Conservation (phyloP, 805 yeast genomes). For the Jamesozyma spencerorum region DNA sequence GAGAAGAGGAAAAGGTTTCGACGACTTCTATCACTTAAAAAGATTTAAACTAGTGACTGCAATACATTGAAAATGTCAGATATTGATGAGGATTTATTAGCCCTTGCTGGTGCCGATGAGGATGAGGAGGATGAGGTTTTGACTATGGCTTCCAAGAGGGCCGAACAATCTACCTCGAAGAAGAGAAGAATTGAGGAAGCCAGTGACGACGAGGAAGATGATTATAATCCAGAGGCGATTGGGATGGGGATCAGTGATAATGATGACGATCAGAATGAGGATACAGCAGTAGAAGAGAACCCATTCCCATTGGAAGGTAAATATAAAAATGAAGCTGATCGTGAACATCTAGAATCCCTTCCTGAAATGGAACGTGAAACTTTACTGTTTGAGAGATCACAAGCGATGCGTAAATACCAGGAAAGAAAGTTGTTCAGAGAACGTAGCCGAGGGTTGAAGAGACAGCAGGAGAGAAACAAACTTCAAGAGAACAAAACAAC, state of each 20-base stretch:
- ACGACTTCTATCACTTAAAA: too few species aligned
- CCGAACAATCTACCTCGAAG: slow-evolving; percentile 26
- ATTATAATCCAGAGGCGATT: slow-evolving; percentile 28
- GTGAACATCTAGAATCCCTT: slow-evolving; percentile 51
- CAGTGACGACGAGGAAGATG: slow-evolving; percentile 33
- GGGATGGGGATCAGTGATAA: slow-evolving; percentile 22
- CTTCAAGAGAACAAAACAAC: slow-evolving; percentile 19
- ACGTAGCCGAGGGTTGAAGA: slow-evolving; percentile 50
- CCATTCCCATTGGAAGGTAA: slow-evolving; percentile 95
- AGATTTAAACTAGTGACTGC: not conserved
- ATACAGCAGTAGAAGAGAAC: slow-evolving; percentile 38
- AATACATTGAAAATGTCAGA: slow-evolving; percentile 48
- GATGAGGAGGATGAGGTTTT: slow-evolving; percentile 34
- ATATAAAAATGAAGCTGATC: slow-evolving; percentile 74
- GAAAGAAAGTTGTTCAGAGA: slow-evolving; percentile 78
- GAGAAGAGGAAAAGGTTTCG: too few species aligned
- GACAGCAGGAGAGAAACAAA: slow-evolving; percentile 23
- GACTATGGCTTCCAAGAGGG: slow-evolving; percentile 23
- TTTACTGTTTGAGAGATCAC: slow-evolving; percentile 83
- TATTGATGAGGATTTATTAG: slow-evolving; percentile 90
- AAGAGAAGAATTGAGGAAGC: slow-evolving; percentile 29
- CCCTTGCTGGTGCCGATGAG: slow-evolving; percentile 77
- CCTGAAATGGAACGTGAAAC: slow-evolving; percentile 92
- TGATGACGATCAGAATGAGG: slow-evolving; percentile 25
- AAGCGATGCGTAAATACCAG: slow-evolving; percentile 78